Conservation (phyloP, 78 protist genomes). For the Dictyostelium intermedium region DNA sequence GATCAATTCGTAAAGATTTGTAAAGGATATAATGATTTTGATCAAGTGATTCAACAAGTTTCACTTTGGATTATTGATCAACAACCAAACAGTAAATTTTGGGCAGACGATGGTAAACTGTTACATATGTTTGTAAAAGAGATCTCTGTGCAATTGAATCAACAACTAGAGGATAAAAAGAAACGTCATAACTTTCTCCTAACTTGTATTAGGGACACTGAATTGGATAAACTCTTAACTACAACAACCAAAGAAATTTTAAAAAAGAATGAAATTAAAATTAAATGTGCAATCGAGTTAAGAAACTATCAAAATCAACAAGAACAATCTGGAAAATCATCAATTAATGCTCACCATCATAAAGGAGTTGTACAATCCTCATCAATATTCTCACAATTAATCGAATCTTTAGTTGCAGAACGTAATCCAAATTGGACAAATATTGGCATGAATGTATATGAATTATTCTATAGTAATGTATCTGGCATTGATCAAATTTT, state of each 20-base stretch:
- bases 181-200: slow-evolving; percentile 21
- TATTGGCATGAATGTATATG: slow-evolving; percentile 48
- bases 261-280: not conserved
- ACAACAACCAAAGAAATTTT: not conserved
- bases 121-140: slow-evolving; percentile 4
- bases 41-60: not conserved
- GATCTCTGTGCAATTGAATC: slow-evolving; percentile 43
- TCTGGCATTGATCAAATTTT: slow-evolving; percentile 32
- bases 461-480: slow-evolving; percentile 34
- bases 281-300: slow-evolving; percentile 7
- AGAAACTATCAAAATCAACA: slow-evolving; percentile 34
- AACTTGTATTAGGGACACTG: not conserved
- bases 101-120: slow-evolving; percentile 39
- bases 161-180: slow-evolving; percentile 57
- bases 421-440: slow-evolving; percentile 40
- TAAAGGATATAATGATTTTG: not conserved
- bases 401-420: not conserved
- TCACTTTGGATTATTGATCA: slow-evolving; percentile 16
- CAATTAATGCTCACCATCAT: not conserved
- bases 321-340: not conserved
- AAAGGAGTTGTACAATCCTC: not conserved
- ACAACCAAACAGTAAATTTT: slow-evolving; percentile 24
- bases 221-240: not conserved
- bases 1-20: not conserved
- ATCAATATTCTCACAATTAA: not conserved